A percentile compares a stretch with the other conserved stretches of the same genome.
Evolutionary conservation across 805 yeast genomes (phyloP).

Genomic region (Candida xiaguanensis): DNA sequence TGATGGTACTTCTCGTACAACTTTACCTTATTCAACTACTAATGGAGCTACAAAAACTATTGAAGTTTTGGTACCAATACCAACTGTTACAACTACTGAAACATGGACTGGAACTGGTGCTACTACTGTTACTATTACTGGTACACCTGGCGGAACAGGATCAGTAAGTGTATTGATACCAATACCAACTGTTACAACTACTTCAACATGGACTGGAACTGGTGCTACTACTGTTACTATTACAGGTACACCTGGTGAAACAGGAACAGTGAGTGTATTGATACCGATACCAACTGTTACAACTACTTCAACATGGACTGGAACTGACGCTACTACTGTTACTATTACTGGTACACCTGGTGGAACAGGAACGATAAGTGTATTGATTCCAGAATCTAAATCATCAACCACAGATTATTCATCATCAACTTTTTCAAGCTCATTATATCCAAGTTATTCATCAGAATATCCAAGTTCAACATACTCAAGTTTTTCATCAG

Average conservation of each 20-base stretch:
- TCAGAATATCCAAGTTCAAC: not conserved
- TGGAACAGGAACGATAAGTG: slow-evolving; percentile 15
- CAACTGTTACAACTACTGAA: slow-evolving; percentile 14
- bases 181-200: slow-evolving; percentile 13
- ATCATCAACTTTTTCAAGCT: not conserved
- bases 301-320: slow-evolving; percentile 13
- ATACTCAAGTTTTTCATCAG: not conserved
- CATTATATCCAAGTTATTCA: not conserved
- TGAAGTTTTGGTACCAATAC: slow-evolving; percentile 18
- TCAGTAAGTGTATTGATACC: slow-evolving; percentile 22
- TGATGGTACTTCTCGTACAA: slow-evolving; percentile 15
- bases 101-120: slow-evolving; percentile 12
- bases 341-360: slow-evolving; percentile 17
- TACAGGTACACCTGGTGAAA: slow-evolving; percentile 15
- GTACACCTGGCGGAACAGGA: slow-evolving; percentile 15
- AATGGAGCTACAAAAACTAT: slow-evolving; percentile 19
- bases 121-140: slow-evolving; percentile 14
- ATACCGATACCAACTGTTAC: slow-evolving; percentile 17
- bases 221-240: slow-evolving; percentile 12
- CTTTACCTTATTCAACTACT: slow-evolving; percentile 14
- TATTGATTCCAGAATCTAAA: slow-evolving; percentile 5
- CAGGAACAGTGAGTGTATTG: no score
- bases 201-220: slow-evolving; percentile 12
- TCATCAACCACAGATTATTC: not conserved
- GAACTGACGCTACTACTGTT: slow-evolving; percentile 8